Base-by-base conservation (phyloP, 805 yeast genomes). In the Candida dajiaensis region DNA sequence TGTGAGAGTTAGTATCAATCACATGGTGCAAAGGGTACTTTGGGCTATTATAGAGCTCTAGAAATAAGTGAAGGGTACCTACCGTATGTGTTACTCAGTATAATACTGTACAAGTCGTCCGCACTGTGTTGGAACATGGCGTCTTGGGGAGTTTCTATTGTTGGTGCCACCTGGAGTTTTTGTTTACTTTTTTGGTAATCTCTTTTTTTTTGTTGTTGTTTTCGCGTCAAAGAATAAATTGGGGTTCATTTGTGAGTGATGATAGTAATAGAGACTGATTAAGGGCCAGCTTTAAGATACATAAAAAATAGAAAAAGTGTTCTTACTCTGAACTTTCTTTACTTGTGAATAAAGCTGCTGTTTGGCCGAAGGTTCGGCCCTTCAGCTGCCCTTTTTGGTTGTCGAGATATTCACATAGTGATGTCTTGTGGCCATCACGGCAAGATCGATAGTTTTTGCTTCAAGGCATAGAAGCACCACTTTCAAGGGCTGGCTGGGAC, bases 51-150 rank as follows among this genome's bases (percentile, higher is more conserved):
- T 22, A 33, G 40, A 5, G 6, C 11, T 15, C 12, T 4, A 15
- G 19, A n/a, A 10, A 28, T 15, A 9, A 13, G 19, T 22, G 26
- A 6, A 2, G n/a, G n/a, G 19, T 13, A 50, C 59, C 23, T 36
- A 56, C 58, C 53, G 29, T 47, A 45, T 6, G 20, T 37, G 18
- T 23, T 26, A 39, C 48, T 43, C 15, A 48, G 38, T 13, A 56
- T 18, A 4, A 48, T 46, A 4, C 37, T 35, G 36, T 40, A 45
- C 9, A 54, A 44, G 16, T 50, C 48, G 23, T 53, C 52, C 5
- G 53, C 57, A 1, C 57, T 48, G 37, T 50, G 40, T 22, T 50
- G 47, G 37, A 54, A 44, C 60, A 56, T 56, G 9, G 9, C 36
- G 45, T 21, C 18, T 29, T 9, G 20, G 18, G 36, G 36, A 6